phyloP scores from a whole-genome alignment of 352 stramenopile genomes.

The Phytophthora lateralis region DNA sequence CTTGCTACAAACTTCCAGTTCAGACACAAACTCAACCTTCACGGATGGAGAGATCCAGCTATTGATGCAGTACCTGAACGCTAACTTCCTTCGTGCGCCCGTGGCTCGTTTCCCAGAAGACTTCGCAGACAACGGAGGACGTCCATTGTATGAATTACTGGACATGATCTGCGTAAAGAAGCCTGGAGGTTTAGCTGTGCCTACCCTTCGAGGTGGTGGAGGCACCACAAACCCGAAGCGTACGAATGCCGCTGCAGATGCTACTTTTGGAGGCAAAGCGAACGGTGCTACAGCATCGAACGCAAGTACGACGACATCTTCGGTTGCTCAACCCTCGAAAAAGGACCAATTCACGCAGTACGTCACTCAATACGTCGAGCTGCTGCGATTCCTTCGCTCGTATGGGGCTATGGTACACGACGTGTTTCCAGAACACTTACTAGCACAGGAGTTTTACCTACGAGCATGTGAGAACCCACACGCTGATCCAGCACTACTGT shows the following conservation, averaged over 20 bases:
- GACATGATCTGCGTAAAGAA: conserved; percentile 91
- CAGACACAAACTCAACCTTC: conserved; percentile 19
- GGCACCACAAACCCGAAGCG: conserved; percentile 12
- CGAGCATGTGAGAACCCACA: conserved; percentile 72
- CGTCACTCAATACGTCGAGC: conserved; percentile 77
- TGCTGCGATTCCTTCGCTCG: conserved; percentile 92
- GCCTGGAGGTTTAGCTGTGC: conserved; percentile 41
- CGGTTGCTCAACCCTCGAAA: conserved; percentile 38
- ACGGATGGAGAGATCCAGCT: conserved; percentile 59
- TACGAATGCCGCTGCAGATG: conserved; percentile 11
- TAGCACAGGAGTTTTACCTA: conserved; percentile 85
- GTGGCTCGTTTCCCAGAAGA: conserved; percentile 79
- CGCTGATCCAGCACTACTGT: conserved; percentile 52
- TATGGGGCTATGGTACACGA: conserved; percentile 92
- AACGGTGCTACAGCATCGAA: conserved; percentile 1
- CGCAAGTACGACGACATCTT: background rate
- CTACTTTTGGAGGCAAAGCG: conserved; percentile 1
- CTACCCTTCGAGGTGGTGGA: conserved; percentile 28
- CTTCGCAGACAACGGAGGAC: conserved; percentile 75
- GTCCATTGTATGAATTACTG: conserved; percentile 88
- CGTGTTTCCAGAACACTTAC: conserved; percentile 78
- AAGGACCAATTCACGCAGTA: conserved; percentile 65
- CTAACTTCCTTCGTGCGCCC: conserved; percentile 75
- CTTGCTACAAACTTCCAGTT: background rate
- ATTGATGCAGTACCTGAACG: conserved; percentile 86